Conservation (phyloP, 768 basidiomycete genomes). For the Amanita exitialis region DNA sequence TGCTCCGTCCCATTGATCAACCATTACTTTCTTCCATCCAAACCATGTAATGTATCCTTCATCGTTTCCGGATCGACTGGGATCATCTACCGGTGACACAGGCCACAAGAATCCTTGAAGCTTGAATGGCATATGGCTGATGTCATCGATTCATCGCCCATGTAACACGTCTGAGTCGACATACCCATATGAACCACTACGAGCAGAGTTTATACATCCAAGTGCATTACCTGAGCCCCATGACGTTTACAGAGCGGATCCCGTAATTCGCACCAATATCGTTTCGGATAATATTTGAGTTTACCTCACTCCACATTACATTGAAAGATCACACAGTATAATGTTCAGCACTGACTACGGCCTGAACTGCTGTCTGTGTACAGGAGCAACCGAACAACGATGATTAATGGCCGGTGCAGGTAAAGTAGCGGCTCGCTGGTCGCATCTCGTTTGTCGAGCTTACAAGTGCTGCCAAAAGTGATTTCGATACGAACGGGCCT, state of each 20-base stretch:
- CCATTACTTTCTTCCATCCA: conserved; percentile 52
- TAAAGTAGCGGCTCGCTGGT: conserved; percentile 12
- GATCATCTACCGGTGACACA: conserved; percentile 48
- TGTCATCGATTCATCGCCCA: neutral
- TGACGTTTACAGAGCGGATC: conserved; percentile 40
- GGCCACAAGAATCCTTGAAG: conserved; percentile 39
- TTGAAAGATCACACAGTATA: too few relatives aligned
- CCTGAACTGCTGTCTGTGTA: conserved; percentile 41
- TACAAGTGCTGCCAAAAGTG: neutral
- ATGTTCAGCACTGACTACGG: conserved; percentile 51
- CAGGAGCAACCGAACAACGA: conserved; percentile 33
- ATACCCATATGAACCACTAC: conserved; percentile 46
- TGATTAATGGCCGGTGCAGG: conserved; percentile 39
- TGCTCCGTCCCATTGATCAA: too few relatives aligned
- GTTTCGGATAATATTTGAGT: neutral
- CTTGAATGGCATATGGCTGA: conserved; percentile 33
- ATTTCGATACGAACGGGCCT: neutral
- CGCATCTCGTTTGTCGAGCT: conserved; percentile 17
- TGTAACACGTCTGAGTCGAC: conserved; percentile 6
- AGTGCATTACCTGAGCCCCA: conserved; percentile 22
- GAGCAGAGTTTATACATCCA: neutral
- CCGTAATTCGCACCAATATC: conserved; percentile 16
- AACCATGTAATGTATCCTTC: conserved; percentile 52
- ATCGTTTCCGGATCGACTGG: conserved; percentile 50
- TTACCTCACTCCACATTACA: too few relatives aligned